Evolutionary conservation across 441 rosid species (phyloP), one percentile per base, ranked within the genome.

Genomic region (Biscutella laevigata): DNA sequence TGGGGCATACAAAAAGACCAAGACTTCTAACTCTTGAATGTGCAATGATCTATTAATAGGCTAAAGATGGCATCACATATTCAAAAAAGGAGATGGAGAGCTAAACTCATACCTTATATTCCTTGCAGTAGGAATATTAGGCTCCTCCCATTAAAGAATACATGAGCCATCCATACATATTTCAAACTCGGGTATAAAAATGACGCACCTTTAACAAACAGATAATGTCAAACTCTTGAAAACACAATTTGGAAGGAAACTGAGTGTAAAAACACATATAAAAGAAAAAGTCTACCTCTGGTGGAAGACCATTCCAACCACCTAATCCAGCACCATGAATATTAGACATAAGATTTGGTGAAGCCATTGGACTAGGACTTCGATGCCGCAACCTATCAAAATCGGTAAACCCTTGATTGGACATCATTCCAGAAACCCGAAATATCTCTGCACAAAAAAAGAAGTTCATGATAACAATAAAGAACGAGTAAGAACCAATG

Each of bases 311-410:
- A 72, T 79, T 83, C 94, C 95, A 82, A 39, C 81, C 75, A 20
- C 87, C 68, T 53, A 81, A 72, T 39, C 88, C 82, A 21, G 83
- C 40, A 43, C 88, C 81, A 9, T 75, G 69, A 71, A 68, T 78
- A 69, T 75, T 80, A 33, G 97, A 74, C 59, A 86, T 79, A 25
- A 76, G 78, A 67, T 71, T 83, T 56, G 98, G 88, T 61, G 96
- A 91, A 67, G 95, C 88, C 94, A 91, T 85, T 47, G 98, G 96
- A 75, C 95, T 85, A 15, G 98, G 95, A 71, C 95, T 88, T 74
- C 98, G 81, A 62, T 83, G 89, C 56, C 95, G 62, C 68, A 88
- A 54, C 67, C 94, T 66, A 70, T 91, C 96, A 45, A 83, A 73
- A 66, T 91, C 96, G 6, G 77, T 76, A 65, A 80, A 82, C 4